Evolutionary conservation across 495 filamentous ascomycete species (phyloP), one percentile per base, ranked within the genome.

Genomic region (Daldinia concentrica): DNA sequence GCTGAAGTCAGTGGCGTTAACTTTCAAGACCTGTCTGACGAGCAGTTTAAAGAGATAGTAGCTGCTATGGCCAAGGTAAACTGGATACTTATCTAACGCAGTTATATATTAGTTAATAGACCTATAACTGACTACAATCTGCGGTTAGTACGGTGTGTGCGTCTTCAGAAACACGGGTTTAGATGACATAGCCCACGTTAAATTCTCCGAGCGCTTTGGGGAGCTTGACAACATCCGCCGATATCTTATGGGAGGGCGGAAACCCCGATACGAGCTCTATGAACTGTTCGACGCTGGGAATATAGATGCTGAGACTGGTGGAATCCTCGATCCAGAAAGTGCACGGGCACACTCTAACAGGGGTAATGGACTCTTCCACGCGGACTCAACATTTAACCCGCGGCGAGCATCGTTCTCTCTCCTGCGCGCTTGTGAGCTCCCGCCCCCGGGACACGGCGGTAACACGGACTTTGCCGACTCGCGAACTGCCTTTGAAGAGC

Each of bases 271-370:
- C 56, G 78, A 69, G 1, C 79, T 84, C 64, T 76, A 80, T 27
- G 82, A 87, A 66, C 80, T 90, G 5, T 89, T 89, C 76, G 88
- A 90, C 73, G 87, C 86, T 2, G 79, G 85, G 54, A 89, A 89
- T 77, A 77, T 89, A 26, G 82, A 85, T 64, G 50, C 19, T 1
- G 73, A 77, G 4, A 75, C 82, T 12, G 79, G 77, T 27, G 59
- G 73, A 0, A 73, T 85, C 27, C 72, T 86, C n/a, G 75, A 81
- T 32, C 78, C 79, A 2, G 70, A 82, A 32, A 80, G 78, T 29
- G 66, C 73, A 4, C 77, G 83, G 14, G 78, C 78, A 27, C 82
- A 83, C 70, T 74, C 74, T 29, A 83, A 82, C 50, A 66, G 83
- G 58, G 86, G 86, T 39, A 90, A 90, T 69, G 78, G 76, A 7